Evolutionary conservation across 352 stramenopile genomes (phyloP), one percentile per base, ranked within the genome.

Genomic region (Phytophthora europaea): DNA sequence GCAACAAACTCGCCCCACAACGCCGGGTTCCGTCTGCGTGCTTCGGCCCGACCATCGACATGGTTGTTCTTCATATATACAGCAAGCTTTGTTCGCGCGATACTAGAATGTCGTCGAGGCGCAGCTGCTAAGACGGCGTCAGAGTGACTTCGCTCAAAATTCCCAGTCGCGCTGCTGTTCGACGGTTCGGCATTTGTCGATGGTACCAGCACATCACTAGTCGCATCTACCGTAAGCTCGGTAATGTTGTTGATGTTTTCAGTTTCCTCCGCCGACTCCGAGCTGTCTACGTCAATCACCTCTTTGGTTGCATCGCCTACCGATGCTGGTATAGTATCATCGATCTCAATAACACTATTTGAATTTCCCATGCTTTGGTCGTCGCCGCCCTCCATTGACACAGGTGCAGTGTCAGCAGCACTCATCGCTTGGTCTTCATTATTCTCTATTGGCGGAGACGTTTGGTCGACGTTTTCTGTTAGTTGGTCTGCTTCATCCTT

Each of bases 1-100:
- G 58, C 51, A 23, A 87, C 55, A 55, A 86, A 87, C 48, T 86
- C 71, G 18, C 45, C 57, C 82, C 80, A 88, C 6, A 91, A 71
- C 43, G 28, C n/a, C 4, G 81, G 81, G 50, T 87, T 81, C 7
- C 31, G 56, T 1, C 52, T 61, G 33, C 82, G 76, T 5, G 87
- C 75, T 50, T 82, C 67, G 4, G 64, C 47, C 16, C 83, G 81
- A 18, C 61, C 80, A 20, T 66, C 33, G 31, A 83, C 74, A 16
- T 67, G 55, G 20, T 78, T 73, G 53, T 75, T 40, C 26, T 79
- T 61, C 73, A 89, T 86, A 31, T 78, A 84, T 5, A 48, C n/a
- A 13, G 48, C 47, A 13, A 88, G 67, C 38, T 80, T 80, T 58
- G 20, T 64, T 12, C 56, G 43, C 4, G 40, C 61, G 20, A 58